Evolutionary conservation across 2,329 filamentous ascomycete genomes (phyloP), one percentile per base, ranked within the genome.

Genomic region (Eutypella sp.): DNA sequence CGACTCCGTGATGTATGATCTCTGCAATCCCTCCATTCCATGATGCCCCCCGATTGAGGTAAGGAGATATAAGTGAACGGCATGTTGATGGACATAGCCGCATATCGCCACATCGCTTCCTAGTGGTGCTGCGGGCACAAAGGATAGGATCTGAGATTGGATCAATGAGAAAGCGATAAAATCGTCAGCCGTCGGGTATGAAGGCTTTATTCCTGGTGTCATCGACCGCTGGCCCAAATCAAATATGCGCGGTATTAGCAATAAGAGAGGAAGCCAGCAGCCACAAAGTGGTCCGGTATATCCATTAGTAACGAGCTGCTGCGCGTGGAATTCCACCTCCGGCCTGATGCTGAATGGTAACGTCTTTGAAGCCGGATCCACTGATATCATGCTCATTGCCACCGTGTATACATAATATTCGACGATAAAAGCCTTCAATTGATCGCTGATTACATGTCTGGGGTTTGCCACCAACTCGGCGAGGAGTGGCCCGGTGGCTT

Each of bases 351-450:
- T n/a, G 3, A 66, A 55, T 0, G 60, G 51, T n/a, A 64, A 58
- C 0, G 56, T 56, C 15, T 50, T 55, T 27, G 61, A 53, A n/a
- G 58, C 53, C 0, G 59, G 54, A 39, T 68, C 48, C 25, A 71
- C 67, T 0, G 72, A 72, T 38, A 75, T 70, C 65, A 74, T 72
- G 53, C 70, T 74, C 6, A 69, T 65, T 3, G 68, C 65, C 3
- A 69, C 66, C 39, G 70, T 73, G 55, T 75, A 72, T 47, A 71
- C 66, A 48, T 73, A 74, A 33, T 74, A 74, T 54, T 75, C 72
- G 39, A 73, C 64, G 3, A 75, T 64, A 41, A 74, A 74, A 23
- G 71, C 66, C 23, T 67, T 64, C 3, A 75, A 49, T 9, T 70
- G 63, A 11, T 63, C 60, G 2, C 63, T 62, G 3, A 67, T 51